Percentiles rank a stretch among this genome's conserved stretches.
Evolutionary conservation across 2,329 filamentous ascomycete species (phyloP).

Genomic region (Fusarium sp.): DNA sequence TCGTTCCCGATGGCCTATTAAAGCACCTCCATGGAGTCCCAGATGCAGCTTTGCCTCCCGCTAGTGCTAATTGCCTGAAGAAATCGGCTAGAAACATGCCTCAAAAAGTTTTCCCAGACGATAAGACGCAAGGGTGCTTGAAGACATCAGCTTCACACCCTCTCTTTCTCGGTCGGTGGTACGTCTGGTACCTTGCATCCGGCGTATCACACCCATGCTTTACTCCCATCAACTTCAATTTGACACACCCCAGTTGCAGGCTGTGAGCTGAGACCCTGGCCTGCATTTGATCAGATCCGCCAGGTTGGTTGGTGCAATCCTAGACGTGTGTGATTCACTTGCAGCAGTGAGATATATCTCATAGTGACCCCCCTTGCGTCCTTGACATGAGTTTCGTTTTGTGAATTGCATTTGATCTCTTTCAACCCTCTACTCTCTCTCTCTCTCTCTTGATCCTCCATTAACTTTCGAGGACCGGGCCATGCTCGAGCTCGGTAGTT

Average conservation of each 20-base stretch:
- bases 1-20: neutral
- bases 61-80: conserved; percentile 6
- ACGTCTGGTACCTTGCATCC: conserved; percentile 43
- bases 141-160: conserved; percentile 30
- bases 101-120: conserved; percentile 21
- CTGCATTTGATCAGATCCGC: conserved; percentile 22
- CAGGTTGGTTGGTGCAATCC: conserved; percentile 15
- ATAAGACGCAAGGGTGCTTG: conserved; percentile 32
- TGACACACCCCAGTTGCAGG: conserved; percentile 19
- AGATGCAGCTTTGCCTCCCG: conserved; percentile 36
- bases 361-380: conserved; percentile 16
- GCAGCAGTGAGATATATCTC: conserved; percentile 40
- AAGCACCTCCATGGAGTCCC: conserved; percentile 22
- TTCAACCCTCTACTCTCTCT: neutral
- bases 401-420: conserved; percentile 1
- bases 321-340: conserved; percentile 17
- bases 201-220: conserved; percentile 33
- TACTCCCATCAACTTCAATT: conserved; percentile 24
- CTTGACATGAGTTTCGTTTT: conserved; percentile 1
- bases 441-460: conserved; percentile 1
- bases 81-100: conserved; percentile 27
- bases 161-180: conserved; percentile 25
- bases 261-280: conserved; percentile 22
- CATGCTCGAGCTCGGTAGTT: conserved; percentile 38
- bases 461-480: conserved; percentile 19